Evolutionary conservation across 176 grass and related monocot species (phyloP).

Genomic region (Tuctoria greenei): DNA sequence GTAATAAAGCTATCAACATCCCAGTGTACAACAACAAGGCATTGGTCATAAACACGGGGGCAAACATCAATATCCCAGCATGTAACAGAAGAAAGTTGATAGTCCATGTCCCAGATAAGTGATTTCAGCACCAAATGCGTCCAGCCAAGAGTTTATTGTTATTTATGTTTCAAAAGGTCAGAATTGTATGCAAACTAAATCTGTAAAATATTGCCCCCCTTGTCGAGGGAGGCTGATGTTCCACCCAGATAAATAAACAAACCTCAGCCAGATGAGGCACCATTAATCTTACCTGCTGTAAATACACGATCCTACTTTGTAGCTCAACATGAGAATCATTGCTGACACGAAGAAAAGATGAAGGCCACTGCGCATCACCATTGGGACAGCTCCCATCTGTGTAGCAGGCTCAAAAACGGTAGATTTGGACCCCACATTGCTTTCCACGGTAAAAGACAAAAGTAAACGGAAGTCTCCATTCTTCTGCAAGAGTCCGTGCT

Average conservation of each 20-base stretch:
- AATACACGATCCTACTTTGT: slow-evolving; percentile 70
- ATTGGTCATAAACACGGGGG: too few species aligned
- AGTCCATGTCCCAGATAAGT: slow-evolving; percentile 11
- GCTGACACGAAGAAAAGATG: slow-evolving; percentile 69
- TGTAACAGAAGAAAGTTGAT: background rate
- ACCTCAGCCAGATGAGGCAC: background rate
- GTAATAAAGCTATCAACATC: too few species aligned
- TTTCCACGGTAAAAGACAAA: slow-evolving; percentile 44
- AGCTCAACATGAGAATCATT: slow-evolving; percentile 72
- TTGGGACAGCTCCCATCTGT: slow-evolving; percentile 34
- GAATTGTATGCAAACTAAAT: slow-evolving; percentile 1
- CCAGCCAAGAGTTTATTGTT: slow-evolving; percentile 23
- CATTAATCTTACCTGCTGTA: slow-evolving; percentile 50
- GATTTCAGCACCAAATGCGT: background rate
- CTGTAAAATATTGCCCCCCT: slow-evolving; percentile 21
- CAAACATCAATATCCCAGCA: background rate
- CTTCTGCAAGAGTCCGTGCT: slow-evolving; percentile 52
- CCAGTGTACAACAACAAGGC: too few species aligned
- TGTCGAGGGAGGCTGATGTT: background rate
- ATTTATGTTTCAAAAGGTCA: slow-evolving; percentile 19
- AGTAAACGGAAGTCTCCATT: slow-evolving; percentile 48
- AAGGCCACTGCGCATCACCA: slow-evolving; percentile 57
- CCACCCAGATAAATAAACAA: slow-evolving; percentile 4
- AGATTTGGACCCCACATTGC: slow-evolving; percentile 38
- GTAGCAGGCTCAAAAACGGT: slow-evolving; percentile 25